Base-by-base conservation (phyloP, 140 eudicot genomes). In the Bidens hawaiensis region DNA sequence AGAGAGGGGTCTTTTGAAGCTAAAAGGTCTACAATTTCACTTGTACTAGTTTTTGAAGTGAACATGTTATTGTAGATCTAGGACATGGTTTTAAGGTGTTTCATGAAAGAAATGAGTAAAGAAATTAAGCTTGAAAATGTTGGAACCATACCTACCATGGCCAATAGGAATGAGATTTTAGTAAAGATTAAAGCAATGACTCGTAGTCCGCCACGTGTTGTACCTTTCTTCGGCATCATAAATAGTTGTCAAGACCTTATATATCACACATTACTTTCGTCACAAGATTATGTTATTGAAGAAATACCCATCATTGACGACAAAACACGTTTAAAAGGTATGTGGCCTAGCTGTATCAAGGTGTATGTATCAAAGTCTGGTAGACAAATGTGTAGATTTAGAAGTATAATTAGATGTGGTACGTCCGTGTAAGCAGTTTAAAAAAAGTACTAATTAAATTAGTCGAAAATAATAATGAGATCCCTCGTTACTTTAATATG, bases 161-260 rank as follows among this genome's bases (percentile, higher is more conserved):
- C 65, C 69, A 36, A 48, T 34, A 19, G 69, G 59, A 71, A 79
- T 59, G 73, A 70, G 45, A 48, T 66, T 48, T 67, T 36, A 50
- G 54, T 53, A 69, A 69, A 76, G 72, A 62, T 47, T 17, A 62
- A 83, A 79, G 83, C 67, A 79, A 54, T 64, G 89, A 86, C 60
- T 51, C 79, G 24, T 22, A 72, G 17, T 49, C 4, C 4, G 83
- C 83, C 95, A 83, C 90, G 85, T 67, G 76, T 9, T 54, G 80
- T 66, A 64, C 72, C 42, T 55, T 38, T 5, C 70, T 24, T 54
- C 55, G 66, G 73, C 74, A 78, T 73, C 72, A 51, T 69, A 68
- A 46, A 27, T 70, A 76, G 61, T 42, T 60, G 68, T 81, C 81
- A 62, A 74, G 45, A 74, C 68, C n/a, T n/a, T n/a, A n/a, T n/a